Percentiles rank a stretch among this genome's conserved stretches.
Evolutionary conservation across 1,284 basidiomycete species (phyloP).

Genomic region (Leccinum pachyderme): DNA sequence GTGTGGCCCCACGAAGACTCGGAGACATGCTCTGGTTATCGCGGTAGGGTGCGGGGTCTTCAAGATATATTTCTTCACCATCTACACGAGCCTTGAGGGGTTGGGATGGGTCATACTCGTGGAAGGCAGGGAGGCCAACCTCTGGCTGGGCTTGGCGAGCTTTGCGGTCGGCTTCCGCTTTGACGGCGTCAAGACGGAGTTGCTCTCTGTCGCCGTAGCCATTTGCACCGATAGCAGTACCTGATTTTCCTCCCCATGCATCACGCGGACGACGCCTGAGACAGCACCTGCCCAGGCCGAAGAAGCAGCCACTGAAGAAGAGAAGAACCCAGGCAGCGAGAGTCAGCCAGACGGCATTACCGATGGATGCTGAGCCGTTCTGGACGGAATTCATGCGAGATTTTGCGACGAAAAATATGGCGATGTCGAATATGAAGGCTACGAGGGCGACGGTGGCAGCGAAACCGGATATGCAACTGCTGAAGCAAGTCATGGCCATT

Average conservation of each 20-base stretch:
- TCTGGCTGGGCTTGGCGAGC: constrained; percentile 61
- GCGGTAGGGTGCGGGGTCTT: constrained; percentile 40
- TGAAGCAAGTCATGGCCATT: constrained; percentile 82
- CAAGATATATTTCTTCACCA: constrained; percentile 51
- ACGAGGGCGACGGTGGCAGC: constrained; percentile 71
- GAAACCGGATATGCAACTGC: constrained; percentile 77
- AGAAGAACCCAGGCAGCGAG: constrained; percentile 80
- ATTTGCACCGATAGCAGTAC: constrained; percentile 25
- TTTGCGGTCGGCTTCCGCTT: constrained; percentile 79
- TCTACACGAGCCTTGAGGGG: constrained; percentile 63
- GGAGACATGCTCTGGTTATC: constrained; percentile 30
- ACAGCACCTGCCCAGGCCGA: constrained; percentile 77
- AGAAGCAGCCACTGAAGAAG: constrained; percentile 86
- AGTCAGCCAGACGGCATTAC: constrained; percentile 83
- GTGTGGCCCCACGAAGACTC: constrained; percentile 27
- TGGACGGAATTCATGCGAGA: constrained; percentile 67
- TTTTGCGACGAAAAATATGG: constrained; percentile 82
- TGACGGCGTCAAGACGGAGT: constrained; percentile 76
- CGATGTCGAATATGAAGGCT: constrained; percentile 85
- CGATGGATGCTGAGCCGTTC: constrained; percentile 72
- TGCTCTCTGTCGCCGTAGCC: constrained; percentile 49
- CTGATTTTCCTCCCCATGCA: constrained; percentile 35
- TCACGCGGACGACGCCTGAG: constrained; percentile 54
- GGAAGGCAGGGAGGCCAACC: constrained; percentile 70
- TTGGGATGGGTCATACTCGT: constrained; percentile 58